Percentiles rank a stretch among this genome's conserved stretches.
Evolutionary conservation across 441 rosid genomes (phyloP).

Genomic region (Erodium chrysanthum): DNA sequence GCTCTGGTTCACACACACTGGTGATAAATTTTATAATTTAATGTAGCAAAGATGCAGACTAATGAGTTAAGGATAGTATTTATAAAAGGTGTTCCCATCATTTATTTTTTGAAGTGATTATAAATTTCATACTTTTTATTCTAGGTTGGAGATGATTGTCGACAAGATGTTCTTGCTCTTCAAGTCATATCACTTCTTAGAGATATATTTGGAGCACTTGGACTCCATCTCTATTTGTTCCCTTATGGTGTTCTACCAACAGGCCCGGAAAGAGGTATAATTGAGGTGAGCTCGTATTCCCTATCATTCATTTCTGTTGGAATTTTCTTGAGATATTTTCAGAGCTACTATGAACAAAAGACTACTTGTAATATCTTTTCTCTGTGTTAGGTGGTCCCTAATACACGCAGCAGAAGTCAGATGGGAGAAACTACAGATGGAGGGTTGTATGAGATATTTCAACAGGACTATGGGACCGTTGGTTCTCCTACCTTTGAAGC

Average conservation of each 20-base stretch:
- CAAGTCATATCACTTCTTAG: conserved; percentile 93
- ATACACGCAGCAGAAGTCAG: conserved; percentile 88
- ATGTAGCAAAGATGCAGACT: neutral
- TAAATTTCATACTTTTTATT: too few species aligned
- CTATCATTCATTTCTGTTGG: neutral
- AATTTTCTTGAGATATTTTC: conserved; percentile 1
- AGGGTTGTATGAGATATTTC: conserved; percentile 91
- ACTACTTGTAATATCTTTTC: neutral
- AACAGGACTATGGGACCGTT: conserved; percentile 89
- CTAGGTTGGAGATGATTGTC: conserved; percentile 98
- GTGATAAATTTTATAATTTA: conserved; percentile 1
- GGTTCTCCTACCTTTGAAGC: conserved; percentile 81
- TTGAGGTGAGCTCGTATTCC: conserved; percentile 52
- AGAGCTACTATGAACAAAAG: neutral
- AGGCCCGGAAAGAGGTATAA: conserved; percentile 85
- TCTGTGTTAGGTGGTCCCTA: conserved; percentile 68
- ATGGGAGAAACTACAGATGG: conserved; percentile 99
- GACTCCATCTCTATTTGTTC: conserved; percentile 74
- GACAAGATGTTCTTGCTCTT: conserved; percentile 97
- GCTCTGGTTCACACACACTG: neutral
- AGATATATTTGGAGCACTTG: conserved; percentile 81
- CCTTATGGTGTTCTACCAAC: conserved; percentile 99
- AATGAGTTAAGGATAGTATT: neutral
- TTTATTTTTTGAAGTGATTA: too few species aligned
- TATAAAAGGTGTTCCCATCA: too few species aligned